A percentile compares a stretch with the other conserved stretches of the same genome.
Evolutionary conservation across 208 protist species (phyloP).

Genomic region (Endotrypanum monterogeii): DNA sequence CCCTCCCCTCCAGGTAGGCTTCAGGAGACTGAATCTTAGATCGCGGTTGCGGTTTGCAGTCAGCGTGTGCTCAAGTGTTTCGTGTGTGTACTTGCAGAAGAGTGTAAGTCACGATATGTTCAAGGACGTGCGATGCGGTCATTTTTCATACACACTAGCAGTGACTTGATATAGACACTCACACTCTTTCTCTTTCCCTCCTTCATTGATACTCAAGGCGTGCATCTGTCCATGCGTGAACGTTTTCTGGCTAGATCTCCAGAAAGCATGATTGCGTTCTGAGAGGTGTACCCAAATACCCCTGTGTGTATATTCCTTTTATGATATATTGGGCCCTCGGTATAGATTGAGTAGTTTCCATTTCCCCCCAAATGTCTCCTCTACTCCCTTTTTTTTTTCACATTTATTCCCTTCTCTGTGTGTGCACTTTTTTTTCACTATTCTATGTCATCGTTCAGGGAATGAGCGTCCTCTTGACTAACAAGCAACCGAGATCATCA

Average conservation of each 20-base stretch:
- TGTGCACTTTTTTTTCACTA: neutral
- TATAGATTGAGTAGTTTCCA: no score
- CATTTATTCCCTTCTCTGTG: neutral
- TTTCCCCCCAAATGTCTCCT: neutral
- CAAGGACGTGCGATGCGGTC: neutral
- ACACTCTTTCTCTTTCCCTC: neutral
- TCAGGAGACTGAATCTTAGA: neutral
- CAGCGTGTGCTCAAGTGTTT: neutral
- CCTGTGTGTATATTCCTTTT: neutral
- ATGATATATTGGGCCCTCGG: no score
- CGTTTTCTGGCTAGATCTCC: no score
- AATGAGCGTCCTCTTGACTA: neutral
- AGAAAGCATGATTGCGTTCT: no score
- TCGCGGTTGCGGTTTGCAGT: neutral
- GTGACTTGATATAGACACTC: slow-evolving; percentile 1
- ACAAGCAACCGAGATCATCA: neutral
- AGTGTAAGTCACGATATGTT: neutral
- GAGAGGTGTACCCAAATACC: neutral
- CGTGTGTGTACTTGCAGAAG: neutral
- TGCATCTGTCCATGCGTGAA: slow-evolving; percentile 5
- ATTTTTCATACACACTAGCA: neutral
- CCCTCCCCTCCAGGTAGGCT: neutral
- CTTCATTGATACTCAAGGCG: slow-evolving; percentile 1
- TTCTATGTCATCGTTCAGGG: neutral
- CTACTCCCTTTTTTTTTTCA: neutral